phyloP scores from a whole-genome alignment of 305 asterid genomes.

The Fraxinus floribunda region DNA sequence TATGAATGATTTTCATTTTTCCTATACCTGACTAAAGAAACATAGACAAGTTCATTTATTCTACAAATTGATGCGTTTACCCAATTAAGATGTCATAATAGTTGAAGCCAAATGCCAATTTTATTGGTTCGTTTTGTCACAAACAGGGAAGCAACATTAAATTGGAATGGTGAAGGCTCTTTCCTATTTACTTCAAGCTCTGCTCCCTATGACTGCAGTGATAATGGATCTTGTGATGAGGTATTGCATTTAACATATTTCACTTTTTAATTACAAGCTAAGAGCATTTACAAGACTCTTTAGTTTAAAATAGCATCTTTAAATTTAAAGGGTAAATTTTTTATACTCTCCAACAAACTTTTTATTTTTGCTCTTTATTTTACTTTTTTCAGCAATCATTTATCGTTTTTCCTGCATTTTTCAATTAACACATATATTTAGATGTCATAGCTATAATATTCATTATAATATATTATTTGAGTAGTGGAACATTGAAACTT shows the following conservation, averaged over 20 bases:
- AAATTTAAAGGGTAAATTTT: not conserved
- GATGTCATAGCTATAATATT: not conserved
- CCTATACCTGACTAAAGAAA: not conserved
- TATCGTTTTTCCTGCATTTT: not conserved
- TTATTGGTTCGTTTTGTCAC: slow-evolving; percentile 14
- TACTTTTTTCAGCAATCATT: not conserved
- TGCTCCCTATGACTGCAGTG: slow-evolving; percentile 81
- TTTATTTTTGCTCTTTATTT: too few species aligned
- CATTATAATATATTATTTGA: not conserved
- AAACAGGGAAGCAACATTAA: slow-evolving; percentile 75
- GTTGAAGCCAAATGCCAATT: slow-evolving; percentile 15
- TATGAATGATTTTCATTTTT: not conserved
- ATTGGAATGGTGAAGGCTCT: slow-evolving; percentile 93
- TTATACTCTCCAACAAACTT: not conserved
- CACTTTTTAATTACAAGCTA: not conserved
- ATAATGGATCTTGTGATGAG: slow-evolving; percentile 90
- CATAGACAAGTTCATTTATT: not conserved
- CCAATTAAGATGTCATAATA: not conserved
- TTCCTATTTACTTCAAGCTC: slow-evolving; percentile 98
- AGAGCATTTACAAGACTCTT: not conserved
- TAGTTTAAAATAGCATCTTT: not conserved
- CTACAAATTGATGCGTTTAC: slow-evolving; percentile 3
- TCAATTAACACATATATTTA: not conserved
- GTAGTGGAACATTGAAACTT: not conserved
- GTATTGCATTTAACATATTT: slow-evolving; percentile 43